Evolutionary conservation across 805 yeast genomes (phyloP), one percentile per base, ranked within the genome.

Genomic region (Nakazawaea peltata): DNA sequence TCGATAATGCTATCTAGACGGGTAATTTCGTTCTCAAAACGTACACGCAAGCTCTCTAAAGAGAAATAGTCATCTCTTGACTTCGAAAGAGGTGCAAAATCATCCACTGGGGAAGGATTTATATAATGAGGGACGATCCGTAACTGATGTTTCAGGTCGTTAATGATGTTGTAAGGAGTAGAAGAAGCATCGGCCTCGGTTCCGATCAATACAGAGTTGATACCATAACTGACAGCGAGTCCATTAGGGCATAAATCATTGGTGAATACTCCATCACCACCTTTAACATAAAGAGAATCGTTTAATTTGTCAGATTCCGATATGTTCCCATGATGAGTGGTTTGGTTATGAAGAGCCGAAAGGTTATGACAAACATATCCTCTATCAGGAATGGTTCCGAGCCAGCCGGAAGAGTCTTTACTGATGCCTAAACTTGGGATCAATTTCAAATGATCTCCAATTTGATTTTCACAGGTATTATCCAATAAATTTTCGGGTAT

Each of bases 181-280:
- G 12, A 13, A 12, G 5, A 7, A n/a, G 18, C 19, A 23, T 27
- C 10, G 29, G 4, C 4, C n/a, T 26, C 9, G 10, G 39, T 13
- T 12, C 43, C 43, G 6, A 40, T 34, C 26, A 40, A 29, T 8
- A 40, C 38, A 19, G 40, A 33, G 7, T 34, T 15, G 6, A 40
- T 15, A 21, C 37, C 34, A 24, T 40, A 40, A 4, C 36, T 19
- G 14, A 40, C 28, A 12, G 43, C 36, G 26, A 36, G 30, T 7
- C 37, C 34, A 22, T 21, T 26, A 3, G 41, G 34, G 23, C 36
- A 30, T 4, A 40, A 9, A 17, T 40, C 43, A 22, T 40, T 40
- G 28, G 40, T 38, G 31, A 40, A 34, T 2, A 40, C 30, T 7
- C 43, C 43, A 26, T 40, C 43, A 2, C 43, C 43, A 22, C 43